phyloP scores from a whole-genome alignment of 2,329 filamentous ascomycete genomes.

The Calonectria pseudoturangicola region DNA sequence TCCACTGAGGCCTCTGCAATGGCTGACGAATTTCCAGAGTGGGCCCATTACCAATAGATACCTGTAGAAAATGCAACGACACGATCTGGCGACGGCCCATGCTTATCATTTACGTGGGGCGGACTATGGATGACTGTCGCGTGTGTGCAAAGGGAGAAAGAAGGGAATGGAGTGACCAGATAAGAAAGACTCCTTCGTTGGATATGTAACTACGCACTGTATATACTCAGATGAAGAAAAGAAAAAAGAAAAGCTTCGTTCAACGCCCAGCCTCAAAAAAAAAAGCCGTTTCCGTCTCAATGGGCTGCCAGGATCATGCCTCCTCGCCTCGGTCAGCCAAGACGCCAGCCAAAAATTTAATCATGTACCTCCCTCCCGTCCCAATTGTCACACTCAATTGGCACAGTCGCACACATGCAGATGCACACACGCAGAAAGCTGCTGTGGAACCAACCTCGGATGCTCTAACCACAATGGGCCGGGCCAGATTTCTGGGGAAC shows the following conservation, averaged over 20 bases:
- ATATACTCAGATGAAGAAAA: neutral
- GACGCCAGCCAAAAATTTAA: neutral
- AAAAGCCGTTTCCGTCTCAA: constrained; percentile 9
- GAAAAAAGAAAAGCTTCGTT: neutral
- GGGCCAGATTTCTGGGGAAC: constrained; percentile 35
- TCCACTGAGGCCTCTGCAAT: constrained; percentile 15
- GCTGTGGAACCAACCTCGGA: constrained; percentile 32
- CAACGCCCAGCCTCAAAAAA: neutral
- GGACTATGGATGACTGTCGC: constrained; percentile 22
- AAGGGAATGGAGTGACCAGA: neutral
- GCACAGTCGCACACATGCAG: neutral
- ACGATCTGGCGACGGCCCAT: constrained; percentile 26
- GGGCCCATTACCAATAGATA: constrained; percentile 39
- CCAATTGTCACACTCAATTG: neutral
- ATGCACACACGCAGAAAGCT: constrained; percentile 1
- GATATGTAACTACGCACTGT: neutral
- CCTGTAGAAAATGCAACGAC: constrained; percentile 30
- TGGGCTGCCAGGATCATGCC: neutral
- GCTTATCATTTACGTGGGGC: constrained; percentile 34
- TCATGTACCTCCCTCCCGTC: neutral
- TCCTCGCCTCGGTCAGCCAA: neutral
- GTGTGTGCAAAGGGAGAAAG: neutral
- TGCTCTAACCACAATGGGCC: constrained; percentile 28
- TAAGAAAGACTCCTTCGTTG: neutral
- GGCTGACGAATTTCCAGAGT: constrained; percentile 27